Evolutionary conservation across 306 rosid genomes (phyloP), one percentile per base, ranked within the genome.

Genomic region (Rosa chinensis): DNA sequence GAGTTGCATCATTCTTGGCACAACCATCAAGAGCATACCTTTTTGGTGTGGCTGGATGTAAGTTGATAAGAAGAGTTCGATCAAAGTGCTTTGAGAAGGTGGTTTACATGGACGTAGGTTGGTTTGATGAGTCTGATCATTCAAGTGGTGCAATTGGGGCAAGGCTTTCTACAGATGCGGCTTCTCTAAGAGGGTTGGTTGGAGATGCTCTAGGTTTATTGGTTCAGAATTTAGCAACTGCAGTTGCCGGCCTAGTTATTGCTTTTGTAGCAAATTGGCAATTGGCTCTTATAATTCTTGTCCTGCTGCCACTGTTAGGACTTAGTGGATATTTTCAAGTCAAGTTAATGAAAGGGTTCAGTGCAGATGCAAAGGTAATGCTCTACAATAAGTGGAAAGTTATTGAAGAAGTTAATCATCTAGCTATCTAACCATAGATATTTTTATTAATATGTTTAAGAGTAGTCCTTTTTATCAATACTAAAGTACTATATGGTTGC

Each of bases 111-210:
- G 97, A 93, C 86, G 75, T 88, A 67, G 81, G 89, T 56, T 91
- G 98, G 98, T 93, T 91, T 64, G 98, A 93, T 58, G 72, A 87
- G 62, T 70, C 79, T 17, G 94, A 89, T 74, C 86, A 91, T 84
- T 91, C 97, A 58, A 93, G 93, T 71, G 95, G 98, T 68, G 80
- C 88, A 70, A 89, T 93, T 14, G 94, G 97, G 17, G 91, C 95
- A 20, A 85, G 98, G 87, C 90, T 93, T 73, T 93, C 98, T 8
- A 67, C 87, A 18, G 94, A 93, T 86, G 95, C 90, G 10, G 92
- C 92, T 76, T 83, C 91, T 5, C 72, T 93, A 37, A 79, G 94
- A 77, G 83, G 91, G 8, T 25, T 93, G 56, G 90, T 89, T 44
- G 98, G 97, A 13, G 98, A 93, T 80, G 85, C 97, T 14, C 88